Evolutionary conservation across 2,329 filamentous ascomycete species (phyloP).

Genomic region (Calonectria ilicicola): DNA sequence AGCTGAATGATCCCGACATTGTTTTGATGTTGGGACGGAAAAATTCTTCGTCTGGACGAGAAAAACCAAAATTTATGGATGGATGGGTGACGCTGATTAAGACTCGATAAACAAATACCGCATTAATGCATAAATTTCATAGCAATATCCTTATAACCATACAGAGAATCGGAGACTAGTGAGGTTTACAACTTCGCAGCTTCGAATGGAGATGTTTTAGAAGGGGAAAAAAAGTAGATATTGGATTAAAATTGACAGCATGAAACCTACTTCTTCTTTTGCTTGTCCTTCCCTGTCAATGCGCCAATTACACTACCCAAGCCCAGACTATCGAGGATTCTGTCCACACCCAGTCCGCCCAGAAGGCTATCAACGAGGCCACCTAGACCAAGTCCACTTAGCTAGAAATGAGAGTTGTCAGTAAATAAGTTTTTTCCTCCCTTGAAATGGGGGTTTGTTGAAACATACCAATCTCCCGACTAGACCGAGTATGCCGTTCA

Average conservation of each 20-base stretch:
- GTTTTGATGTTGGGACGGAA: conserved; percentile 21
- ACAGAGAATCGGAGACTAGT: too few species aligned
- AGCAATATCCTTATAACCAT: too few species aligned
- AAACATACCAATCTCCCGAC: conserved; percentile 76
- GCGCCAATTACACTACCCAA: conserved; percentile 61
- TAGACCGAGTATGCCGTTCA: conserved; percentile 85
- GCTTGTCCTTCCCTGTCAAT: conserved; percentile 59
- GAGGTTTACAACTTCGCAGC: too few species aligned
- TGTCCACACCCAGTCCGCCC: conserved; percentile 80
- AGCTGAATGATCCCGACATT: conserved; percentile 38
- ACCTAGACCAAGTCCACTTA: conserved; percentile 85
- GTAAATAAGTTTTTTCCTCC: conserved; percentile 2
- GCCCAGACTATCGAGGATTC: conserved; percentile 80
- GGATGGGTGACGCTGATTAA: background rate
- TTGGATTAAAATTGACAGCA: background rate
- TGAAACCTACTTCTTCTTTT: conserved; percentile 29
- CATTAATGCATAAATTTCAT: too few species aligned
- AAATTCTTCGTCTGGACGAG: background rate
- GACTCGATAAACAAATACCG: too few species aligned
- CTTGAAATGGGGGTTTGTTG: background rate
- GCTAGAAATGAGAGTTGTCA: conserved; percentile 47
- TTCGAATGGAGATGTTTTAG: background rate
- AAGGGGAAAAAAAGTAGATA: background rate
- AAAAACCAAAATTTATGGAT: background rate
- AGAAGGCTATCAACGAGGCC: conserved; percentile 84